phyloP scores from a whole-genome alignment of 2,329 filamentous ascomycete genomes.

The Cladosporium sp. region DNA sequence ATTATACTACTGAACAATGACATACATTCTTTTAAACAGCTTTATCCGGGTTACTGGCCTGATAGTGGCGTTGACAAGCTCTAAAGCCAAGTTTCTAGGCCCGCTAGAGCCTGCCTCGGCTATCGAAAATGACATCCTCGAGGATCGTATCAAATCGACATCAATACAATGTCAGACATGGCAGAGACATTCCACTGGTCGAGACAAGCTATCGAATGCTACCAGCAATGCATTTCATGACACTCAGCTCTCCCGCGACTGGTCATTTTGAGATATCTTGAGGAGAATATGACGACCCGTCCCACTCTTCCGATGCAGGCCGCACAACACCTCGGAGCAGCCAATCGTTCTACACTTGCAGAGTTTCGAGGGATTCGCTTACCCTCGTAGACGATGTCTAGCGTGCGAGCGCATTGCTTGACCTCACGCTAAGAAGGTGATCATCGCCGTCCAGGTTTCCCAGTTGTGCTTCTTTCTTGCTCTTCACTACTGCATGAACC shows the following conservation, averaged over 20 bases:
- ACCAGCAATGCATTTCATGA: neutral
- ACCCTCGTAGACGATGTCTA: neutral
- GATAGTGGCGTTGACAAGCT: neutral
- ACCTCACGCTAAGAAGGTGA: slow-evolving; percentile 2
- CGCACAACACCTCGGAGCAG: slow-evolving; percentile 9
- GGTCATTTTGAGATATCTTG: neutral
- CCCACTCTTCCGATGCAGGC: slow-evolving; percentile 4
- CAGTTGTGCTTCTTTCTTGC: neutral
- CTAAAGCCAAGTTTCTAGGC: neutral
- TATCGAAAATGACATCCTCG: neutral
- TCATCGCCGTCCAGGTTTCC: neutral
- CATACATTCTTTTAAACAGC: neutral
- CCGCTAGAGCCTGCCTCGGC: neutral
- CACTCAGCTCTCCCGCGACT: neutral
- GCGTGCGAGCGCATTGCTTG: neutral
- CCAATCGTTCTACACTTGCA: neutral
- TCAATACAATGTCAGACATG: neutral
- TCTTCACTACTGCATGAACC: neutral
- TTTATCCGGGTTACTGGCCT: neutral
- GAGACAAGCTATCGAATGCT: neutral
- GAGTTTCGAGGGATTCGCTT: slow-evolving; percentile 7
- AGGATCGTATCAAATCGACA: neutral
- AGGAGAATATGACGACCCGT: neutral
- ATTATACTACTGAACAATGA: neutral
- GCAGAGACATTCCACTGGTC: neutral